Evolutionary conservation across 495 filamentous ascomycete genomes (phyloP).

Genomic region (Massariosphaeria phaeospora): DNA sequence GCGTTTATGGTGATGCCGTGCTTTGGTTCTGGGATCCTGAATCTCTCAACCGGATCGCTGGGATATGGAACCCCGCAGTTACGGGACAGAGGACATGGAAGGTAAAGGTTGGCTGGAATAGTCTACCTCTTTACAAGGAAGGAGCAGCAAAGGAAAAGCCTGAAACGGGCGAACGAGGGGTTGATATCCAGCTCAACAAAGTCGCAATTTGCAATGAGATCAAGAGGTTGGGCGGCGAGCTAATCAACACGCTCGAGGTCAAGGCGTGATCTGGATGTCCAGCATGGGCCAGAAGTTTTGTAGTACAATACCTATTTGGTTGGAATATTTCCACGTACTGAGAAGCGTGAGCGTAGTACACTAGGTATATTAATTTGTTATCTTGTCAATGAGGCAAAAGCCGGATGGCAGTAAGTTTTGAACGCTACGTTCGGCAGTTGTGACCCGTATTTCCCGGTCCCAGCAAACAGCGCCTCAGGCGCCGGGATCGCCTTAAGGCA

Average conservation of each 20-base stretch:
- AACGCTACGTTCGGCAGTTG: slow-evolving; percentile 5
- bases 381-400: neutral
- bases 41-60: slow-evolving; percentile 59
- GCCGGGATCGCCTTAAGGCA: neutral
- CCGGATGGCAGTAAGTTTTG: neutral
- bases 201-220: slow-evolving; percentile 77
- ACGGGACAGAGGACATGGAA: slow-evolving; percentile 54
- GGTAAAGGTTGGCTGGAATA: slow-evolving; percentile 63
- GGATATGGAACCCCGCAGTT: slow-evolving; percentile 73
- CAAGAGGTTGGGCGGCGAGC: slow-evolving; percentile 57
- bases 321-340: no score
- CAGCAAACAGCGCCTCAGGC: neutral
- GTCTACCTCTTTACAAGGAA: slow-evolving; percentile 46
- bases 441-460: neutral
- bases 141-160: slow-evolving; percentile 15
- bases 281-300: neutral
- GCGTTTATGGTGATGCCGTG: slow-evolving; percentile 56
- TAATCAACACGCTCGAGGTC: slow-evolving; percentile 41
- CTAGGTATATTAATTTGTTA: no score
- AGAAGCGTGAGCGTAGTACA: no score
- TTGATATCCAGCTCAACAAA: slow-evolving; percentile 61
- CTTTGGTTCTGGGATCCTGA: slow-evolving; percentile 68
- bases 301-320: no score
- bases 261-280: neutral
- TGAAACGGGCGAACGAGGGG: slow-evolving; percentile 29